Evolutionary conservation across 208 protist species (phyloP).

Genomic region (Leishmania martiniquensis): DNA sequence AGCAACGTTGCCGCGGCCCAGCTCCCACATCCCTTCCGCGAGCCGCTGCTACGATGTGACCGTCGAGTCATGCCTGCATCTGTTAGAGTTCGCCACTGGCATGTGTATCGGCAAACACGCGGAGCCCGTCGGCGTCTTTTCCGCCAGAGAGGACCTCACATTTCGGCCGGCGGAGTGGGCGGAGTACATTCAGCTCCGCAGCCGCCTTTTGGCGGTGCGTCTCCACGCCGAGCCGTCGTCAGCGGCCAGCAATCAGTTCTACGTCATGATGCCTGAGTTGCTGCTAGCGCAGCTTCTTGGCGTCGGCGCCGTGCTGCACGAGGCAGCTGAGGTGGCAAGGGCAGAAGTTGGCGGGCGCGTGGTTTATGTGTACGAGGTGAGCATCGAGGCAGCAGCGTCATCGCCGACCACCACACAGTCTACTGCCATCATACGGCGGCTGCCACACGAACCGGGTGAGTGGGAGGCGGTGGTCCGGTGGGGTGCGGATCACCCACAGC

Average conservation of each 20-base stretch:
- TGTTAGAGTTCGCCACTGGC: conserved; percentile 55
- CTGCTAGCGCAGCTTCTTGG: conserved; percentile 25
- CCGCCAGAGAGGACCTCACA: conserved; percentile 10
- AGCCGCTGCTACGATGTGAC: conserved; percentile 10
- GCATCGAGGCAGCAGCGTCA: not conserved
- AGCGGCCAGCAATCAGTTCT: conserved; percentile 8
- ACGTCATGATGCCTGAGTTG: conserved; percentile 37
- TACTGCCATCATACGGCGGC: conserved; percentile 3
- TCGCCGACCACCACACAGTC: conserved; percentile 7
- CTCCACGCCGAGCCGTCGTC: conserved; percentile 13
- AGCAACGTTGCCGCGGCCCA: not conserved
- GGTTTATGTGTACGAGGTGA: conserved; percentile 29
- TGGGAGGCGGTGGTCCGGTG: conserved; percentile 8
- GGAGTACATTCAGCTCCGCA: conserved; percentile 21
- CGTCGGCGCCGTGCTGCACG: not conserved
- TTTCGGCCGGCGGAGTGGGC: conserved; percentile 12
- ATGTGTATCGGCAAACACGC: conserved; percentile 25
- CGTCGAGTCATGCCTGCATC: conserved; percentile 38
- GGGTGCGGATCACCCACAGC: not conserved
- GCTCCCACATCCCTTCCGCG: conserved; percentile 30
- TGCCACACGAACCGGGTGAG: conserved; percentile 7
- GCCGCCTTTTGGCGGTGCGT: conserved; percentile 17
- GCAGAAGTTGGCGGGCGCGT: conserved; percentile 20
- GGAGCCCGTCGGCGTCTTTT: conserved; percentile 3
- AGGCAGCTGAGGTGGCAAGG: not conserved